Percentiles rank a stretch among this genome's conserved stretches.
These are phyloP conservation scores for Sphagnurus paluster DNA, from an alignment of 1,284 basidiomycete species.

Conservation along the genomic window DNA sequence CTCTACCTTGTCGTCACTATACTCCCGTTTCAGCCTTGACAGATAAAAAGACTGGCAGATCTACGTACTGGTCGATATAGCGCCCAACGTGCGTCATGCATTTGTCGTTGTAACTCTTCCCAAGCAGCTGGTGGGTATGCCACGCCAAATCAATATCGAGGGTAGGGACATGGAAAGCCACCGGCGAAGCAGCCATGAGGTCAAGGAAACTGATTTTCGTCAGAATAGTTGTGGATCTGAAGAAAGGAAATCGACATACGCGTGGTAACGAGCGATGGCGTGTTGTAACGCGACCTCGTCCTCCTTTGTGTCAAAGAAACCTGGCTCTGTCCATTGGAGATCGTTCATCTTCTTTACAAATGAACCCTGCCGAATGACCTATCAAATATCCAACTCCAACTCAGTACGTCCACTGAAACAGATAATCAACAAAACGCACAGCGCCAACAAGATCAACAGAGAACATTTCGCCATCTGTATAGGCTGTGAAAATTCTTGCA, in stretches of 20 bases:
- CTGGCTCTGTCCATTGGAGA: conserved; percentile 51
- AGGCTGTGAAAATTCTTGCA: conserved; percentile 8
- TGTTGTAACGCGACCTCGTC: conserved; percentile 34
- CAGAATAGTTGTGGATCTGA: neutral
- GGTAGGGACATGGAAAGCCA: conserved; percentile 38
- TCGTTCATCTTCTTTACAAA: conserved; percentile 56
- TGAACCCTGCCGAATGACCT: conserved; percentile 56
- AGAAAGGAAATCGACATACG: conserved; percentile 25
- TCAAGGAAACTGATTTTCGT: conserved; percentile 30
- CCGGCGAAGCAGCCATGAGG: conserved; percentile 29
- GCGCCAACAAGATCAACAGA: conserved; percentile 49
- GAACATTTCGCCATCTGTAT: conserved; percentile 5
- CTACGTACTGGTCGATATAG: conserved; percentile 37
- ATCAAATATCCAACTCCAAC: neutral
- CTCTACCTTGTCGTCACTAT: conserved; percentile 41
- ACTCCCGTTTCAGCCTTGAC: neutral
- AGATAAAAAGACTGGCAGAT: neutral
- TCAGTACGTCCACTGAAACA: no score
- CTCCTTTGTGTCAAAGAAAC: conserved; percentile 36
- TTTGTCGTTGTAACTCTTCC: conserved; percentile 25
- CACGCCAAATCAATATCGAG: conserved; percentile 44
- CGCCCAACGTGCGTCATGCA: conserved; percentile 29
- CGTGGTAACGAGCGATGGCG: conserved; percentile 38
- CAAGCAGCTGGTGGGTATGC: conserved; percentile 42
- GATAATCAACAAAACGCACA: conserved; percentile 29